These are phyloP conservation scores for Neonectria hederae DNA, from an alignment of 2,329 filamentous ascomycete species.

Conservation along the genomic window DNA sequence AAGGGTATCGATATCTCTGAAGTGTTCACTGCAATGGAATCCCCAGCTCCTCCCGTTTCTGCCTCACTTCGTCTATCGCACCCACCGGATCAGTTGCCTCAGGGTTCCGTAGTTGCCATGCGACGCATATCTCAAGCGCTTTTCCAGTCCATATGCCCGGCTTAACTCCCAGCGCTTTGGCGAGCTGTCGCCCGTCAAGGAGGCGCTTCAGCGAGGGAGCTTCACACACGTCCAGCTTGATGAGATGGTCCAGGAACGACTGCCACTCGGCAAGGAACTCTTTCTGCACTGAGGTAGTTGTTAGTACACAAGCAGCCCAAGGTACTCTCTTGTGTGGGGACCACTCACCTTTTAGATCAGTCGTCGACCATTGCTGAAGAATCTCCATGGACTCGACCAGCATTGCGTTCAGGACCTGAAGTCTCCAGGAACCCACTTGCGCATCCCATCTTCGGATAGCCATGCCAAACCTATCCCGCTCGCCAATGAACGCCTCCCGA, in stretches of 20 bases:
- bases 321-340: background rate
- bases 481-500: slow-evolving; percentile 54
- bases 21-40: slow-evolving; percentile 40
- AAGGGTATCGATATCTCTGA: background rate
- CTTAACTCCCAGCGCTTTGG: slow-evolving; percentile 72
- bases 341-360: slow-evolving; percentile 51
- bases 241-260: slow-evolving; percentile 64
- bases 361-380: slow-evolving; percentile 45
- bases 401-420: slow-evolving; percentile 74
- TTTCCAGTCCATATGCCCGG: slow-evolving; percentile 86
- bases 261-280: slow-evolving; percentile 62
- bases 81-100: slow-evolving; percentile 65
- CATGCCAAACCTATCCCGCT: slow-evolving; percentile 77
- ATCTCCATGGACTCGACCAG: slow-evolving; percentile 67
- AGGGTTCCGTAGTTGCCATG: slow-evolving; percentile 89
- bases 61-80: slow-evolving; percentile 68
- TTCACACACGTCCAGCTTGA: slow-evolving; percentile 64
- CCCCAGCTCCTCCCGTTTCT: slow-evolving; percentile 61
- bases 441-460: slow-evolving; percentile 76
- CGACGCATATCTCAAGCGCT: slow-evolving; percentile 81
- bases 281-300: slow-evolving; percentile 50
- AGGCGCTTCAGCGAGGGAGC: slow-evolving; percentile 68
- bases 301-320: slow-evolving; percentile 15
- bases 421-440: slow-evolving; percentile 70
- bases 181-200: slow-evolving; percentile 79